These are phyloP conservation scores for Fusarium pseudocircinatum DNA, from an alignment of 2,329 filamentous ascomycete genomes.

Conservation along the genomic window DNA sequence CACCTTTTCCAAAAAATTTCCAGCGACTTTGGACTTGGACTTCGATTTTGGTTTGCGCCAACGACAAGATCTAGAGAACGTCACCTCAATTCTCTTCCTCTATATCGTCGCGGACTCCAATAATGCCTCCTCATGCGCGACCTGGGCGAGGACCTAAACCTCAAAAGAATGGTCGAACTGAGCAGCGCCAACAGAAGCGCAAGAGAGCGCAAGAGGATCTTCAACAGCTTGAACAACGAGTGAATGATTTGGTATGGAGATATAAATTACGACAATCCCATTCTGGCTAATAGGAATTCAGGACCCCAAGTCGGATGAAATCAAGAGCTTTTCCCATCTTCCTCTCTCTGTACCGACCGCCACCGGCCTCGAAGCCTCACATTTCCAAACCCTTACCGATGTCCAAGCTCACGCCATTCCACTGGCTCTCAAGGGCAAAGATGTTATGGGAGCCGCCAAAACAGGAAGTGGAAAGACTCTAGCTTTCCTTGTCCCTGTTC, in stretches of 20 bases:
- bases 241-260: constrained; percentile 47
- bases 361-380: constrained; percentile 81
- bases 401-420: constrained; percentile 92
- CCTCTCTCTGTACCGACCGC: constrained; percentile 85
- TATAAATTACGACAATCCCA: background rate
- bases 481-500: constrained; percentile 88
- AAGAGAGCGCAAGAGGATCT: constrained; percentile 52
- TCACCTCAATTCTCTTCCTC: background rate
- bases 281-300: constrained; percentile 43
- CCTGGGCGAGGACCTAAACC: constrained; percentile 39
- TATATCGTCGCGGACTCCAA: background rate
- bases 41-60: constrained; percentile 18
- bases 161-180: constrained; percentile 45
- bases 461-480: constrained; percentile 96
- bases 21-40: constrained; percentile 19
- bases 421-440: constrained; percentile 82
- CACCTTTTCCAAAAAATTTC: constrained; percentile 42
- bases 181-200: constrained; percentile 50
- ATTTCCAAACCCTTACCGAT: constrained; percentile 91
- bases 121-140: constrained; percentile 40
- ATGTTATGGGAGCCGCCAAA: constrained; percentile 94
- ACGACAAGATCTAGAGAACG: constrained; percentile 8
- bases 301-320: constrained; percentile 68
- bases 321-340: constrained; percentile 80
- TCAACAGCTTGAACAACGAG: constrained; percentile 46